A percentile compares a stretch with the other conserved stretches of the same genome.
phyloP scores from a whole-genome alignment of 1,284 basidiomycete species.

The Malassezia brasiliensis region DNA sequence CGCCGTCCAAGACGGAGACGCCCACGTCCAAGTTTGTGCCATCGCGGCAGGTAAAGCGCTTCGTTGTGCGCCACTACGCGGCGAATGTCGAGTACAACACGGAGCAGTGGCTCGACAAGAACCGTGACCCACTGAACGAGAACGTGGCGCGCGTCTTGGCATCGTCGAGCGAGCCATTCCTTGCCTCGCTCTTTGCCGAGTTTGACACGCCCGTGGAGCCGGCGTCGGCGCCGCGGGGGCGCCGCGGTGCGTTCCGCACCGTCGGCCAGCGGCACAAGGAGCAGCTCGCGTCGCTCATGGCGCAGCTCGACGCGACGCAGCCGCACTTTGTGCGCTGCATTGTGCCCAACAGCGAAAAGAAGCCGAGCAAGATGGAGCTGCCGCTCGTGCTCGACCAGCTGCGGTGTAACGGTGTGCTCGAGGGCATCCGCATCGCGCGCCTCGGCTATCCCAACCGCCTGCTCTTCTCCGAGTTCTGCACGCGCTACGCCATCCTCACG shows the following conservation, averaged over 20 bases:
- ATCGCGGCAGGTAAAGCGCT: slow-evolving; percentile 79
- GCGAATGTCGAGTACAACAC: slow-evolving; percentile 94
- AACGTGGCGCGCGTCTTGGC: slow-evolving; percentile 84
- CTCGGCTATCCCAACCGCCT: slow-evolving; percentile 94
- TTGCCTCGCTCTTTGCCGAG: slow-evolving; percentile 75
- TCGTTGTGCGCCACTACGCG: slow-evolving; percentile 92
- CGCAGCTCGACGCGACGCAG: slow-evolving; percentile 81
- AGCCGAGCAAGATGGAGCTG: slow-evolving; percentile 81
- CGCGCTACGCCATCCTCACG: slow-evolving; percentile 89
- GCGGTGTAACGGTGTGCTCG: slow-evolving; percentile 95
- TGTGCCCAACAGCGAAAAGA: slow-evolving; percentile 86
- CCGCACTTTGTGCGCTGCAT: slow-evolving; percentile 98
- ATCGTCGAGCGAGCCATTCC: slow-evolving; percentile 69
- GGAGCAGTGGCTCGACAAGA: slow-evolving; percentile 96
- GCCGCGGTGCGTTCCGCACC: slow-evolving; percentile 94
- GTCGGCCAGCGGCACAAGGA: slow-evolving; percentile 94
- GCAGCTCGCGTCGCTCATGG: slow-evolving; percentile 83
- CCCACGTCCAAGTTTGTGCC: slow-evolving; percentile 64
- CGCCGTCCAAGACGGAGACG: slow-evolving; percentile 19
- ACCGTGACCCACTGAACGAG: slow-evolving; percentile 97
- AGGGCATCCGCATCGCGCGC: slow-evolving; percentile 95
- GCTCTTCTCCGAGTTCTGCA: slow-evolving; percentile 92
- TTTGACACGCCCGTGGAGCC: slow-evolving; percentile 52
- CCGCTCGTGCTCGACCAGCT: slow-evolving; percentile 93
- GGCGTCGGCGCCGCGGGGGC: slow-evolving; percentile 55